Conservation (phyloP, 768 basidiomycete species). For the Gautieria morchelliformis region DNA sequence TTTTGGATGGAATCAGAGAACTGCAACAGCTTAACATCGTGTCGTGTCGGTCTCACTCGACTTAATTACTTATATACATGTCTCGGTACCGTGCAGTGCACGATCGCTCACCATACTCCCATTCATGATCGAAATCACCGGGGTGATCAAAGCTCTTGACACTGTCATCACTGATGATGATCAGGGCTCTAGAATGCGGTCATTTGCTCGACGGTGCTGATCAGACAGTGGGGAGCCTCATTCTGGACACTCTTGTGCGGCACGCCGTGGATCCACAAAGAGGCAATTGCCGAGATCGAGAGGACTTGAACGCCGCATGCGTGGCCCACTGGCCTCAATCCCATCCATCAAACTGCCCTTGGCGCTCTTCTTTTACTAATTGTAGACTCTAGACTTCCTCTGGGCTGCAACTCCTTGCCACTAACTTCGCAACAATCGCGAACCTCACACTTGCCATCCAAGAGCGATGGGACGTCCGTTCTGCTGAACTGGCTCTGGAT, state of each 20-base stretch:
- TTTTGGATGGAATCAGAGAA: constrained; percentile 29
- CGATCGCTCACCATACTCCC: constrained; percentile 36
- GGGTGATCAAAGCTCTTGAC: constrained; percentile 38
- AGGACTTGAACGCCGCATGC: not conserved
- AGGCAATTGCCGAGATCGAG: not conserved
- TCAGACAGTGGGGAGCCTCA: no score
- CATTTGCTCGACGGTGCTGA: not conserved
- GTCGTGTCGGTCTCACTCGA: not conserved
- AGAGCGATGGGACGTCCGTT: no score
- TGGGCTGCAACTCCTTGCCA: no score
- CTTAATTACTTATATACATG: constrained; percentile 10
- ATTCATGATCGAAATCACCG: constrained; percentile 37
- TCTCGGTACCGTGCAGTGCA: not conserved
- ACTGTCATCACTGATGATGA: constrained; percentile 14
- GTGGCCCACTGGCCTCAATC: not conserved
- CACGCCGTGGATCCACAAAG: not conserved
- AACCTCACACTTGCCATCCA: constrained; percentile 1
- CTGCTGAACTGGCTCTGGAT: no score
- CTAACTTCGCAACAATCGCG: constrained; percentile 6
- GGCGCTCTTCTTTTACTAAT: constrained; percentile 40
- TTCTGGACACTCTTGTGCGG: no score
- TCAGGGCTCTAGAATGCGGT: no score
- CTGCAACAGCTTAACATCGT: constrained; percentile 11
- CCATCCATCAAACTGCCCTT: constrained; percentile 14
- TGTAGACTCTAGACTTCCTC: no score